These are phyloP conservation scores for Halteria grandinella DNA, from an alignment of 73 alveolate species.

Conservation along the genomic window DNA sequence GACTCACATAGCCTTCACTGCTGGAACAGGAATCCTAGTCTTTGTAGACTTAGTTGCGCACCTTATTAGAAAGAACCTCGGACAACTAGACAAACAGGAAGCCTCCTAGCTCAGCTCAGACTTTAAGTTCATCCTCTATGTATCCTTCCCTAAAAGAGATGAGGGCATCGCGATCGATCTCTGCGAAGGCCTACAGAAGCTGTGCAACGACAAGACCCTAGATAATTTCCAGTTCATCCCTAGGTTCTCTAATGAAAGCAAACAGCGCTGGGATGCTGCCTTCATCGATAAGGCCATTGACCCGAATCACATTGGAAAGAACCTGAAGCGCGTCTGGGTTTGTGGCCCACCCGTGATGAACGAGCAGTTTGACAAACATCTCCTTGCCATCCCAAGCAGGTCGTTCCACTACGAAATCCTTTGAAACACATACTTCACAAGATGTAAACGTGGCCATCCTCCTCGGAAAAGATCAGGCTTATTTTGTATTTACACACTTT, in stretches of 20 bases:
- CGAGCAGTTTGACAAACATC: slow-evolving; percentile 40
- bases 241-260: slow-evolving; percentile 10
- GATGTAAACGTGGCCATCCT: too few relatives aligned
- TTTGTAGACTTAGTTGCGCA: slow-evolving; percentile 66
- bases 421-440: too few relatives aligned
- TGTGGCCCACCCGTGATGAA: slow-evolving; percentile 68
- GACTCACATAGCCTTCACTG: slow-evolving; percentile 43
- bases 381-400: too few relatives aligned
- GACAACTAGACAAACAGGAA: slow-evolving; percentile 20
- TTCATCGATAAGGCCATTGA: neutral
- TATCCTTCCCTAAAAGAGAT: slow-evolving; percentile 10
- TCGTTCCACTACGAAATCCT: too few relatives aligned
- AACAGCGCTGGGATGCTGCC: slow-evolving; percentile 17
- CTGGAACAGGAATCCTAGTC: slow-evolving; percentile 68
- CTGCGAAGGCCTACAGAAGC: slow-evolving; percentile 23
- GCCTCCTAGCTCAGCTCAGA: neutral
- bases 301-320: neutral
- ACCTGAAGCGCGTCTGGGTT: slow-evolving; percentile 35
- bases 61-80: slow-evolving; percentile 45
- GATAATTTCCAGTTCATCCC: slow-evolving; percentile 24
- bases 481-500: too few relatives aligned
- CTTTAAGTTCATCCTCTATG: slow-evolving; percentile 43
- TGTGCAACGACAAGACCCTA: neutral
- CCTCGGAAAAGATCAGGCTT: too few relatives aligned
- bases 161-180: slow-evolving; percentile 32